These are phyloP conservation scores for Candolleomyces eurysporus DNA, from an alignment of 768 basidiomycete genomes.

Conservation along the genomic window DNA sequence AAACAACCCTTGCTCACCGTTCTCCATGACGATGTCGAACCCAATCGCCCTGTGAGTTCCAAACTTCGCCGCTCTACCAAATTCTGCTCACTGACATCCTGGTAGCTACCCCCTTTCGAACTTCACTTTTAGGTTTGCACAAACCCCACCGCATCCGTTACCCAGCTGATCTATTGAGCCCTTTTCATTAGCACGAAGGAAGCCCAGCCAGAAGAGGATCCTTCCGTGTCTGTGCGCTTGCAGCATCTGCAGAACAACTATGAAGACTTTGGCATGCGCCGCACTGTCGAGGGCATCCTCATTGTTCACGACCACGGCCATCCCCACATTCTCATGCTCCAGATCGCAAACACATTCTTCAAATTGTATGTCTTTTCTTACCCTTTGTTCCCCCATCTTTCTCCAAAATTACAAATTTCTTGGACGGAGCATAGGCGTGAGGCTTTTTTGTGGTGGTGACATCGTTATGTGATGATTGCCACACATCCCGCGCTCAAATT, in stretches of 20 bases:
- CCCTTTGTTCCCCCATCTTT: not conserved
- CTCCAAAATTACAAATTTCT: conserved; percentile 33
- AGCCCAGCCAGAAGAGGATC: conserved; percentile 95
- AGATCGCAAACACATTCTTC: conserved; percentile 98
- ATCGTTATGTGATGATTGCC: too few species aligned
- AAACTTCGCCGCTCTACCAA: not conserved
- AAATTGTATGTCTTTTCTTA: conserved; percentile 78
- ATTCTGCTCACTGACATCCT: not conserved
- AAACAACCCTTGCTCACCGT: conserved; percentile 28
- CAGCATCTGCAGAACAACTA: conserved; percentile 95
- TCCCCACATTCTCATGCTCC: conserved; percentile 96
- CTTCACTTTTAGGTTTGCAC: conserved; percentile 80
- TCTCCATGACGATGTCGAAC: conserved; percentile 44
- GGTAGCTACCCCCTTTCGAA: conserved; percentile 81
- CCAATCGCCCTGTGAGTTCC: conserved; percentile 48
- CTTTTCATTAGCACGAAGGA: conserved; percentile 98
- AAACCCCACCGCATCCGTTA: not conserved
- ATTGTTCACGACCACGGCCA: conserved; percentile 97
- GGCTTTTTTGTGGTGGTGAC: too few species aligned
- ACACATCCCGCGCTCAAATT: not conserved
- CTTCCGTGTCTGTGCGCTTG: conserved; percentile 90
- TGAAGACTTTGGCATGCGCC: conserved; percentile 94
- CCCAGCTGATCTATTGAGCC: too few species aligned
- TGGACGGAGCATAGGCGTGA: not conserved
- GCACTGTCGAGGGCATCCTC: conserved; percentile 88